A percentile compares a stretch with the other conserved stretches of the same genome.
phyloP scores from a whole-genome alignment of 164 flowering plant genomes.

The Paratinospora sagittata region DNA sequence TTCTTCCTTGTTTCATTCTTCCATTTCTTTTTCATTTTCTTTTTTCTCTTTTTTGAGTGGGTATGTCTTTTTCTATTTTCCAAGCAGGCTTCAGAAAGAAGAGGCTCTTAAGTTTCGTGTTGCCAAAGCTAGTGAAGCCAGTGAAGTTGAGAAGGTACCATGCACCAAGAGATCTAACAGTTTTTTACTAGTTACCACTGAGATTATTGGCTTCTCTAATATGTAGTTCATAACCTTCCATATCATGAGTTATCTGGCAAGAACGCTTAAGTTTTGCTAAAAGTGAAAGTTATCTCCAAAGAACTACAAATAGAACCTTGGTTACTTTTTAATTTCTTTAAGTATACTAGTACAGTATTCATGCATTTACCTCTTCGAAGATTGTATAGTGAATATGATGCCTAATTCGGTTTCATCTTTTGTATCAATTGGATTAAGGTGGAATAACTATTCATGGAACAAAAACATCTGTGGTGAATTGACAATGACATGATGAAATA shows the following conservation, averaged over 20 bases:
- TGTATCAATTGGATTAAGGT: too few species aligned
- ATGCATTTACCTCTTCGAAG: too few species aligned
- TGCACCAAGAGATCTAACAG: not conserved
- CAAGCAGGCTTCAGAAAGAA: constrained; percentile 68
- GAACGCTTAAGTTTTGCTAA: not conserved
- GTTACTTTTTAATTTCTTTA: too few species aligned
- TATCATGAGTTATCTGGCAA: not conserved
- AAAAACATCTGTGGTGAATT: too few species aligned
- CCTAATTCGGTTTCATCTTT: too few species aligned
- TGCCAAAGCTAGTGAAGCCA: constrained; percentile 53
- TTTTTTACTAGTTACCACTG: too few species aligned
- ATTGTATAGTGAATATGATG: too few species aligned
- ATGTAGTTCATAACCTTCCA: not conserved
- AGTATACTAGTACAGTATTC: too few species aligned
- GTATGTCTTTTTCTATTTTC: constrained; percentile 4
- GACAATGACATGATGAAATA: too few species aligned
- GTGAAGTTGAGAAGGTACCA: constrained; percentile 70
- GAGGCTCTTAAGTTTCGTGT: constrained; percentile 74
- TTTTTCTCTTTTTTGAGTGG: not conserved
- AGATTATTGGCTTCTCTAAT: too few species aligned
- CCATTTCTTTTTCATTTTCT: not conserved
- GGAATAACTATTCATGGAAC: too few species aligned
- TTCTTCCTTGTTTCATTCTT: not conserved
- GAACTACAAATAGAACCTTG: not conserved
- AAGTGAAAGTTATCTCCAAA: not conserved